Evolutionary conservation across 1,284 basidiomycete species (phyloP).

Genomic region (Pyrrhoderma lamaoense): DNA sequence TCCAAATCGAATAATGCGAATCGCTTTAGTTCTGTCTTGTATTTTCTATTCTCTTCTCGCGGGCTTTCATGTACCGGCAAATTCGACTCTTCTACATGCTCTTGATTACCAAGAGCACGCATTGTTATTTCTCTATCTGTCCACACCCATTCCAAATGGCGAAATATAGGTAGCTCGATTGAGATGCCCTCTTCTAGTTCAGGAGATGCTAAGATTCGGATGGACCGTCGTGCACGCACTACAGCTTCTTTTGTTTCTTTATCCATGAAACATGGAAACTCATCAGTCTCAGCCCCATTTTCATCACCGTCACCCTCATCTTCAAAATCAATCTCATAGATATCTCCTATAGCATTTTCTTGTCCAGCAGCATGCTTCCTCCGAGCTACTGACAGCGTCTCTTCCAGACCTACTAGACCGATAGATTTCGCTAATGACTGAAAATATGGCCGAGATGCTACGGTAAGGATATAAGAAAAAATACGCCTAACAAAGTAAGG

Average conservation of each 20-base stretch:
- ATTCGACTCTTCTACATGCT: neutral
- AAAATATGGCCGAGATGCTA: slow-evolving; percentile 55
- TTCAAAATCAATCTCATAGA: slow-evolving; percentile 30
- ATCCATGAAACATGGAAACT: slow-evolving; percentile 56
- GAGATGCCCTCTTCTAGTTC: slow-evolving; percentile 40
- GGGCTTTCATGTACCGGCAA: neutral
- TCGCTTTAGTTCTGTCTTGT: slow-evolving; percentile 11
- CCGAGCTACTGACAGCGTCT: slow-evolving; percentile 3
- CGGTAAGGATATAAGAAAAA: slow-evolving; percentile 57
- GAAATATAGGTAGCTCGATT: slow-evolving; percentile 16
- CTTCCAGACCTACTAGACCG: slow-evolving; percentile 38
- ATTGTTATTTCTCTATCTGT: slow-evolving; percentile 39
- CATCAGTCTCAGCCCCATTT: slow-evolving; percentile 5
- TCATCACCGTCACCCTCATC: slow-evolving; percentile 22
- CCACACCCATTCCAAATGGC: slow-evolving; percentile 62
- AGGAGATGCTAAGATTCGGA: slow-evolving; percentile 54
- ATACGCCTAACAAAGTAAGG: slow-evolving; percentile 38
- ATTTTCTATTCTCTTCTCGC: neutral
- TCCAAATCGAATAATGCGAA: slow-evolving; percentile 60
- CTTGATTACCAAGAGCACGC: neutral
- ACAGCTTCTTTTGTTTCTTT: slow-evolving; percentile 41
- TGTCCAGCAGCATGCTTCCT: slow-evolving; percentile 21
- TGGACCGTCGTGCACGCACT: slow-evolving; percentile 55
- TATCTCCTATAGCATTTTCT: slow-evolving; percentile 29
- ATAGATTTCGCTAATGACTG: slow-evolving; percentile 46